Conservation (phyloP, 768 basidiomycete species). For the Pholiota conissans region DNA sequence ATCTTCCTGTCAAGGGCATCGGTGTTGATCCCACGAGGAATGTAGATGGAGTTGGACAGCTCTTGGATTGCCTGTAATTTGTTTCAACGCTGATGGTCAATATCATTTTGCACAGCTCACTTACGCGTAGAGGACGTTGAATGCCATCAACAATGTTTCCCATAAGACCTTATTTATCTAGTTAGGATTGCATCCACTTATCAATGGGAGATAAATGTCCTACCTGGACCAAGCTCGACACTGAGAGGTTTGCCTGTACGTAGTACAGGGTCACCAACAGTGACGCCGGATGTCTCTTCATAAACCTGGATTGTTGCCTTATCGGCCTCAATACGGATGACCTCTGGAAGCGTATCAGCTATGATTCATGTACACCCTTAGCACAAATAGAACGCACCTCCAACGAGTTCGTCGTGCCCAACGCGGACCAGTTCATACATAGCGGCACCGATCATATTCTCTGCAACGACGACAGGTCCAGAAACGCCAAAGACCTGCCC, state of each 20-base stretch:
- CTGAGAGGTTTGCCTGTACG: slow-evolving; percentile 97
- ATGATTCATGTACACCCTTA: neutral
- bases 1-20: slow-evolving; percentile 85
- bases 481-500: slow-evolving; percentile 95
- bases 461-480: slow-evolving; percentile 96
- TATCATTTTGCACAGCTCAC: slow-evolving; percentile 23
- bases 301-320: slow-evolving; percentile 99
- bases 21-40: slow-evolving; percentile 98
- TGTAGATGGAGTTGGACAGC: slow-evolving; percentile 98
- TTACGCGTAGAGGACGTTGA: slow-evolving; percentile 85
- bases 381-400: slow-evolving; percentile 57
- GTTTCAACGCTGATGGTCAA: slow-evolving; percentile 11
- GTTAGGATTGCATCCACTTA: slow-evolving; percentile 15
- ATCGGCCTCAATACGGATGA: slow-evolving; percentile 97
- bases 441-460: slow-evolving; percentile 92
- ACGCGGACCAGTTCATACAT: slow-evolving; percentile 99
- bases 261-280: slow-evolving; percentile 96
- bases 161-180: slow-evolving; percentile 75
- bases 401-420: slow-evolving; percentile 97
- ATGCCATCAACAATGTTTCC: slow-evolving; percentile 99
- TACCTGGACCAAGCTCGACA: slow-evolving; percentile 97
- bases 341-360: slow-evolving; percentile 58
- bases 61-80: slow-evolving; percentile 80
- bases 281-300: slow-evolving; percentile 98
- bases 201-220: neutral